These are phyloP conservation scores for Claviceps paspali DNA, from an alignment of 2,329 filamentous ascomycete genomes.

Conservation along the genomic window DNA sequence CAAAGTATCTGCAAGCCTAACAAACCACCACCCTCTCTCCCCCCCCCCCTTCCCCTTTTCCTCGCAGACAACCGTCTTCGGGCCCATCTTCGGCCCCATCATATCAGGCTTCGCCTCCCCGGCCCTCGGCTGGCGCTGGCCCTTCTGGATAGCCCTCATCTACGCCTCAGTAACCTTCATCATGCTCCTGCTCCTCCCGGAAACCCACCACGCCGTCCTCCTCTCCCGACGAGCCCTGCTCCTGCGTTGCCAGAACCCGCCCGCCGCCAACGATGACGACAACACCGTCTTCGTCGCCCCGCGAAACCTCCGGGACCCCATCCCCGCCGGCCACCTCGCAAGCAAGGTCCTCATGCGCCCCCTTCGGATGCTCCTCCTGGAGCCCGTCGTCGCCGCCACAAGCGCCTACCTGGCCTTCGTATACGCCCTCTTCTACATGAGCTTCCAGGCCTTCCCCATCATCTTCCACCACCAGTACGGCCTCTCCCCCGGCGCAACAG, in stretches of 20 bases:
- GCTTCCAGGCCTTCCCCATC: conserved; percentile 59
- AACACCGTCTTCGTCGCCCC: too few species aligned
- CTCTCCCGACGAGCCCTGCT: too few species aligned
- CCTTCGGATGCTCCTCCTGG: conserved; percentile 54
- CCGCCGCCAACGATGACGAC: conserved; percentile 43
- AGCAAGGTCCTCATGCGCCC: too few species aligned
- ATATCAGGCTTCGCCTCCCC: conserved; percentile 45
- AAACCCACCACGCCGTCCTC: too few species aligned
- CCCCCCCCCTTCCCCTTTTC: too few species aligned
- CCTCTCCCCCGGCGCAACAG: conserved; percentile 47
- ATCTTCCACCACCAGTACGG: conserved; percentile 51
- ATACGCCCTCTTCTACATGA: conserved; percentile 55
- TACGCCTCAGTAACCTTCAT: conserved; percentile 47
- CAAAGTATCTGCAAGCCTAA: too few species aligned
- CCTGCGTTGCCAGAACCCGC: too few species aligned
- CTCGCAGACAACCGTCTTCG: conserved; percentile 46
- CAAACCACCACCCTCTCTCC: too few species aligned
- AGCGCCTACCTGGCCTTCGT: conserved; percentile 57
- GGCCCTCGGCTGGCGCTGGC: conserved; percentile 52
- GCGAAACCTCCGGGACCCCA: too few species aligned
- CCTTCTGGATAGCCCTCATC: conserved; percentile 56
- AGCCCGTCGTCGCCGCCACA: conserved; percentile 57
- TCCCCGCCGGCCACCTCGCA: too few species aligned
- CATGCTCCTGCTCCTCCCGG: too few species aligned
- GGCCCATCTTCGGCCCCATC: conserved; percentile 49